Conservation (phyloP, 495 filamentous ascomycete genomes). For the Tricharina praecox region DNA sequence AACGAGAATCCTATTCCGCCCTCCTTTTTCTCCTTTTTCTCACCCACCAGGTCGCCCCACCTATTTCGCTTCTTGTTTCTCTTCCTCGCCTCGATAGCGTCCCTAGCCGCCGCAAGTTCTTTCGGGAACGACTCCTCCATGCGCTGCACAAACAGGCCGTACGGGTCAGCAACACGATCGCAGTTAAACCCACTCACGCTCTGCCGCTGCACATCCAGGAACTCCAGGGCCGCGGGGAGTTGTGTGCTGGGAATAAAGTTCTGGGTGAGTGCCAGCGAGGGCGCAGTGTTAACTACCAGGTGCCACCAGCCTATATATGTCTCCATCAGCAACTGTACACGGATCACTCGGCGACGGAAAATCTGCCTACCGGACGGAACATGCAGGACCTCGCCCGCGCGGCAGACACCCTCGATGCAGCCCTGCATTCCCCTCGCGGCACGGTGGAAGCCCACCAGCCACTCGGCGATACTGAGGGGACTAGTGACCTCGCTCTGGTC, state of each 20-base stretch:
- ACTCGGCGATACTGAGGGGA: slow-evolving; percentile 89
- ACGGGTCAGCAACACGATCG: slow-evolving; percentile 55
- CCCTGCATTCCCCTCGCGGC: slow-evolving; percentile 62
- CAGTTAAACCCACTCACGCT: slow-evolving; percentile 70
- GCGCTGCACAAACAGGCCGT: slow-evolving; percentile 53
- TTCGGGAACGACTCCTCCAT: slow-evolving; percentile 48
- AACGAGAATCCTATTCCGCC: slow-evolving; percentile 86
- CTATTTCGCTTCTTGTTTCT: slow-evolving; percentile 77
- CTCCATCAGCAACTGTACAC: slow-evolving; percentile 87
- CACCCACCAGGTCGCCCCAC: slow-evolving; percentile 60
- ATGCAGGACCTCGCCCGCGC: slow-evolving; percentile 76
- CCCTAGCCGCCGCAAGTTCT: slow-evolving; percentile 44
- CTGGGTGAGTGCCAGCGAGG: slow-evolving; percentile 78
- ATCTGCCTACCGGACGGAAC: slow-evolving; percentile 62
- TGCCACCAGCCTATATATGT: slow-evolving; percentile 72
- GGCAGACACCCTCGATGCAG: slow-evolving; percentile 76
- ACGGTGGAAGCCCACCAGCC: slow-evolving; percentile 80
- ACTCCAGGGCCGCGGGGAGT: slow-evolving; percentile 57
- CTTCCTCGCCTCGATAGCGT: slow-evolving; percentile 46
- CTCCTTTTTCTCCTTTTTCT: slow-evolving; percentile 29
- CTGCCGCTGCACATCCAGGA: slow-evolving; percentile 63
- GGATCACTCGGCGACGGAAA: slow-evolving; percentile 48
- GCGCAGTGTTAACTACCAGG: slow-evolving; percentile 73
- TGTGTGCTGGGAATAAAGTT: slow-evolving; percentile 81
- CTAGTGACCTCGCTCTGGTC: slow-evolving; percentile 91